Base-by-base conservation (phyloP, 2,329 filamentous ascomycete species). In the Xylaria polymorpha region DNA sequence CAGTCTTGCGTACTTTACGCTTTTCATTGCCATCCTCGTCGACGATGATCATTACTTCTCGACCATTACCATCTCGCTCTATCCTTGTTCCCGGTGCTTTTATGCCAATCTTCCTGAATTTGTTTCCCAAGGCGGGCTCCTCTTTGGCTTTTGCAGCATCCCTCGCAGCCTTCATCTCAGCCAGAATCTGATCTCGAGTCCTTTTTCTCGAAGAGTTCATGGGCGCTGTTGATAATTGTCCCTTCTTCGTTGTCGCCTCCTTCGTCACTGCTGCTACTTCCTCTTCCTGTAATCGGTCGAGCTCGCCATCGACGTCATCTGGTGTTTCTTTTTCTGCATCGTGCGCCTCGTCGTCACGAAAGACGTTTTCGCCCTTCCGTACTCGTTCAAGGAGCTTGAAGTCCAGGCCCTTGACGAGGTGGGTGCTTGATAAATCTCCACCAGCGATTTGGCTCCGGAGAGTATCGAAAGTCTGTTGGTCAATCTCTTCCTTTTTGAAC, bases 371-470 rank as follows among this genome's bases (percentile, higher is more conserved):
- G 48, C 92, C 92, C 64, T 85, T 86, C 69, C 87, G 86, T 68
- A 92, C 86, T 73, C 90, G 85, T 79, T 92, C 88, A 35, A 94
- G 83, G 14, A 98, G 83, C 79, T 92, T 92, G 78, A 94, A 92
- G 80, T 99, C 96, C 59, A 99, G 81, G 0, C 96, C 96, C 78
- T 98, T 98, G 57, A 98, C 91, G 72, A 98, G 81, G 84, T 97
- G 94, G 15, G 94, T 97, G 74, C 90, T 93, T 15, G 84, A 84
- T 25, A 94, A 81, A 78, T 97, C 92, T 8, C 94, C 95, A 3
- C 94, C 94, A 0, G 93, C 88, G 64, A 98, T 93, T 74, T 97
- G 88, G 71, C 88, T 87, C 41, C 92, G 85, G 48, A 95, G 80
- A 74, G 87, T 89, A 75, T 95, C 90, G 78, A 97, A 97, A 0